Evolutionary conservation across 2,329 filamentous ascomycete species (phyloP).

Genomic region (Talaromyces marneffei): DNA sequence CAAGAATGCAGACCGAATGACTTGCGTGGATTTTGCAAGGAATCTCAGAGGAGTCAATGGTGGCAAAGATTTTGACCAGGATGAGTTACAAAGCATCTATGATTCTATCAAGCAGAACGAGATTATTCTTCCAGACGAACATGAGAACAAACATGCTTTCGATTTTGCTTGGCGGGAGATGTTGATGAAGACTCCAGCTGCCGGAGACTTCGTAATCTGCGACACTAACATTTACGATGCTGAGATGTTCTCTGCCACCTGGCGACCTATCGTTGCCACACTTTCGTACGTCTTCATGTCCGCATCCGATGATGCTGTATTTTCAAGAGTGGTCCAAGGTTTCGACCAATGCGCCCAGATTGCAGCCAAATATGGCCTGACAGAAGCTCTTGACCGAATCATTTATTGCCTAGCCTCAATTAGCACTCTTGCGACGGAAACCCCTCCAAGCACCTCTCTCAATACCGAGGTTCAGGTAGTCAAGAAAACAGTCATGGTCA

Average conservation of each 20-base stretch:
- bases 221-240: slow-evolving; percentile 93
- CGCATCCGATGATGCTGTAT: slow-evolving; percentile 92
- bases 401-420: slow-evolving; percentile 86
- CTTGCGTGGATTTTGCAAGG: slow-evolving; percentile 69
- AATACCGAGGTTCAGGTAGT: slow-evolving; percentile 95
- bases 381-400: slow-evolving; percentile 86
- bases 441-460: slow-evolving; percentile 72
- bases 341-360: slow-evolving; percentile 96
- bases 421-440: slow-evolving; percentile 73
- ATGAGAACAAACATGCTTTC: slow-evolving; percentile 93
- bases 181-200: slow-evolving; percentile 72
- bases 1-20: slow-evolving; percentile 71
- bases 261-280: slow-evolving; percentile 90
- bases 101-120: slow-evolving; percentile 88
- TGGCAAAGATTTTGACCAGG: slow-evolving; percentile 73
- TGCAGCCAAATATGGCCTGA: slow-evolving; percentile 74
- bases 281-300: slow-evolving; percentile 99
- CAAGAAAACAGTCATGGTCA: slow-evolving; percentile 95
- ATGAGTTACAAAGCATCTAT: slow-evolving; percentile 81
- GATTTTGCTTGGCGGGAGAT: slow-evolving; percentile 98
- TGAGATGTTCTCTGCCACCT: slow-evolving; percentile 94
- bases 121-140: slow-evolving; percentile 94
- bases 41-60: slow-evolving; percentile 90
- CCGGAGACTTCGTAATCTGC: slow-evolving; percentile 68
- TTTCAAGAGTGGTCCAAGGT: slow-evolving; percentile 83